Evolutionary conservation across 345 rosid genomes (phyloP), one percentile per base, ranked within the genome.

Genomic region (Alliaria petiolata): DNA sequence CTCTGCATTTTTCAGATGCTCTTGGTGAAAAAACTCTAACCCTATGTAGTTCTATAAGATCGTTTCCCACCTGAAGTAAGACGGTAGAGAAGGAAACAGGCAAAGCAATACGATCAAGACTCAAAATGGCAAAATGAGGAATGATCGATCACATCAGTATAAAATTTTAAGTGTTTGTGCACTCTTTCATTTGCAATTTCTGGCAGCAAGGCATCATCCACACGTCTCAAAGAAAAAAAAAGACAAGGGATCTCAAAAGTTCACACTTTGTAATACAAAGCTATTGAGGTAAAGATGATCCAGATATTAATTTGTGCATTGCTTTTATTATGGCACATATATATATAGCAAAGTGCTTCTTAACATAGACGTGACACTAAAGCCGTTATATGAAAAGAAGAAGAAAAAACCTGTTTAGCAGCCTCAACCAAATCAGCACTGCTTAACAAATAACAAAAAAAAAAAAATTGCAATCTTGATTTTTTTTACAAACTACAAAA

Each of bases 11-110:
- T n/a, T n/a, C n/a, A n/a, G n/a, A n/a, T n/a, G n/a, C n/a, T n/a
- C n/a, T n/a, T n/a, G n/a, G n/a, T n/a, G n/a, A n/a, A n/a, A n/a
- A n/a, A n/a, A n/a, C n/a, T n/a, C n/a, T n/a, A n/a, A n/a, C n/a
- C n/a, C n/a, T n/a, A n/a, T n/a, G n/a, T n/a, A n/a, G n/a, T n/a
- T n/a, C n/a, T 15, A 85, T 80, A 51, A 63, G 77, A 80, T 95
- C 97, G 53, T 95, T 91, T 72, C 89, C 96, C 26, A 82, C 83
- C 97, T 91, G 72, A 50, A 69, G 55, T 73, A n/a, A 36, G 51
- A 52, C 22, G 66, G n/a, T 1, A 22, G 17, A 52, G 43, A 70
- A 51, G 14, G 19, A 2, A 53, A 13, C 42, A 60, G 14, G 30
- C 38, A 33, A 62, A 16, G 7, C 31, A 12, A 4, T 59, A n/a